A percentile compares a stretch with the other conserved stretches of the same genome.
Conservation (phyloP, 2,329 filamentous ascomycete species). For the Cadophora luteo-olivacea region DNA sequence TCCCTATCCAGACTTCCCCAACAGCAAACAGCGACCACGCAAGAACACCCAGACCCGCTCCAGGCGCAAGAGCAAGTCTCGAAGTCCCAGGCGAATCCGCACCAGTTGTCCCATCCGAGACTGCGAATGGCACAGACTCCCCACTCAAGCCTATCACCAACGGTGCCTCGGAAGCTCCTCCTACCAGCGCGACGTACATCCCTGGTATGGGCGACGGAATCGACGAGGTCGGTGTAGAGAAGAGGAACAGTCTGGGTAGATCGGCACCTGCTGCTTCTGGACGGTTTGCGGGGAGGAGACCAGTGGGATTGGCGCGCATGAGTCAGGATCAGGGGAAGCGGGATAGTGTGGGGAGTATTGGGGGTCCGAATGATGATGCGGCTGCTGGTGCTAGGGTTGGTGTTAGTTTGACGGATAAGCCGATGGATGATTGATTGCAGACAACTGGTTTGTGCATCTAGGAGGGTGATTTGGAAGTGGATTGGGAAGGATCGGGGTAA, state of each 20-base stretch:
- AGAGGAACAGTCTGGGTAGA: slow-evolving; percentile 70
- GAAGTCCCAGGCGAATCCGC: slow-evolving; percentile 53
- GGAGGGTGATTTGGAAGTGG: not conserved
- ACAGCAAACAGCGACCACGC: slow-evolving; percentile 55
- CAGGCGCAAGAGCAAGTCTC: slow-evolving; percentile 66
- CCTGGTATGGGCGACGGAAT: slow-evolving; percentile 40
- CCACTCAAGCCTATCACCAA: slow-evolving; percentile 30
- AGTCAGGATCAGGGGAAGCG: slow-evolving; percentile 40
- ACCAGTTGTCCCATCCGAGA: slow-evolving; percentile 26
- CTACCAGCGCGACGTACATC: slow-evolving; percentile 43
- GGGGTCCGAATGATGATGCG: slow-evolving; percentile 48
- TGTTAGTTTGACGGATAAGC: slow-evolving; percentile 75
- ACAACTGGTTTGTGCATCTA: not conserved
- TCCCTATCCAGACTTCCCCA: slow-evolving; percentile 78
- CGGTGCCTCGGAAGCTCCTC: slow-evolving; percentile 14
- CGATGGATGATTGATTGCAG: slow-evolving; percentile 72
- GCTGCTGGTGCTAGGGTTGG: slow-evolving; percentile 49
- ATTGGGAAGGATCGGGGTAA: not conserved
- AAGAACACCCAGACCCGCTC: slow-evolving; percentile 42
- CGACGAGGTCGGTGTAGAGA: slow-evolving; percentile 52
- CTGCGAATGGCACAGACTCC: slow-evolving; percentile 29
- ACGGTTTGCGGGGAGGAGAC: slow-evolving; percentile 50
- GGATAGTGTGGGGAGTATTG: slow-evolving; percentile 42
- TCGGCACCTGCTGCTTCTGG: slow-evolving; percentile 57
- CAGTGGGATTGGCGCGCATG: slow-evolving; percentile 45